These are phyloP conservation scores for Nannizziopsis arthrosporioides DNA, from an alignment of 2,329 filamentous ascomycete genomes.

Conservation along the genomic window DNA sequence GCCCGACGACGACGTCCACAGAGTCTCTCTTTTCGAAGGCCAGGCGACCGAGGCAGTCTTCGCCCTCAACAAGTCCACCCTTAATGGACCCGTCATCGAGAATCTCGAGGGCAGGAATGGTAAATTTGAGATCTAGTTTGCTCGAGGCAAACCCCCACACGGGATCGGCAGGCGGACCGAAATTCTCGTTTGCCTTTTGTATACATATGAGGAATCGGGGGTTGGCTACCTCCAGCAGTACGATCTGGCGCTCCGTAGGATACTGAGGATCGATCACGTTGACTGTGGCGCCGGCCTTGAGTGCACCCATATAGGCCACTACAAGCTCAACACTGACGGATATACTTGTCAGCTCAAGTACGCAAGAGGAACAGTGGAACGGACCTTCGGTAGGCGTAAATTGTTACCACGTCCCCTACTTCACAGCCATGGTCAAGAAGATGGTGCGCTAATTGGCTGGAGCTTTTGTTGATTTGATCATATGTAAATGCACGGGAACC, in stretches of 20 bases:
- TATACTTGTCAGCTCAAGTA: too few relatives aligned
- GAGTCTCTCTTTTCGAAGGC: conserved; percentile 43
- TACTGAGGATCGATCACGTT: conserved; percentile 66
- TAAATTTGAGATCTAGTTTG: conserved; percentile 58
- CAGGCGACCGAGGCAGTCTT: conserved; percentile 53
- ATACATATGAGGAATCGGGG: conserved; percentile 64
- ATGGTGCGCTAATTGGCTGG: conserved; percentile 69
- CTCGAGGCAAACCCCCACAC: conserved; percentile 59
- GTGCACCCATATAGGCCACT: conserved; percentile 66
- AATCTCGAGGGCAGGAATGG: conserved; percentile 62
- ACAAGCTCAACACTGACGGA: conserved; percentile 56
- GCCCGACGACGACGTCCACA: conserved; percentile 68
- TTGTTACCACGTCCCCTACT: conserved; percentile 83
- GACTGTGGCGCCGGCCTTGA: conserved; percentile 49
- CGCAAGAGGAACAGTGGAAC: too few relatives aligned
- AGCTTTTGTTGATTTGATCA: conserved; percentile 71
- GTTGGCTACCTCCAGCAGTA: conserved; percentile 69
- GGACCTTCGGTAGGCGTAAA: conserved; percentile 59
- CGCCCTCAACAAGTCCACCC: conserved; percentile 55
- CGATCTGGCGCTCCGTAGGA: conserved; percentile 66
- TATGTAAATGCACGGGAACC: conserved; percentile 66
- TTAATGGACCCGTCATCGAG: conserved; percentile 56
- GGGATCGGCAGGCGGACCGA: conserved; percentile 49
- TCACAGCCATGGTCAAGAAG: conserved; percentile 61
- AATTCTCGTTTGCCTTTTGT: conserved; percentile 56